Percentiles rank a stretch among this genome's conserved stretches.
phyloP scores from a whole-genome alignment of 768 basidiomycete genomes.

The Lactarius evosmus region DNA sequence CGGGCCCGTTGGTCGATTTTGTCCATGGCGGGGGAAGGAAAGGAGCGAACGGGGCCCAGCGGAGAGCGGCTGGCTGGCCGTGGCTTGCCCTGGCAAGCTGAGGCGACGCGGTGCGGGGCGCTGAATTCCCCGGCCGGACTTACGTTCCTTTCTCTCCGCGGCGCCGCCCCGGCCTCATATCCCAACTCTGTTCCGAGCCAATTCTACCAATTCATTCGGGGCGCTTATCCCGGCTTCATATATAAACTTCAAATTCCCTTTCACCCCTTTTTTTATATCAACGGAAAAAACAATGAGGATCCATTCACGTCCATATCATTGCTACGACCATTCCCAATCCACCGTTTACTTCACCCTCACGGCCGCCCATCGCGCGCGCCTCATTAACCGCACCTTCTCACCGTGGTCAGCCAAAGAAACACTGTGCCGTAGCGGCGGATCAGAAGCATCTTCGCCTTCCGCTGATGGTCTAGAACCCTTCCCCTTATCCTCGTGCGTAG shows the following conservation, averaged over 20 bases:
- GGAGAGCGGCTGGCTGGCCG: slow-evolving; percentile 55
- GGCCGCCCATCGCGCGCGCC: slow-evolving; percentile 28
- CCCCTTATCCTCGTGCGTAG: slow-evolving; percentile 28
- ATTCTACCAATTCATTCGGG: slow-evolving; percentile 19
- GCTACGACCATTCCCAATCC: slow-evolving; percentile 12
- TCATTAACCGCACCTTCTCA: slow-evolving; percentile 24
- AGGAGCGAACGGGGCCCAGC: slow-evolving; percentile 29
- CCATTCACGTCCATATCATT: slow-evolving; percentile 15
- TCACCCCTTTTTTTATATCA: not conserved
- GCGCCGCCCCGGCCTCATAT: slow-evolving; percentile 28
- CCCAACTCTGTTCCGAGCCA: slow-evolving; percentile 17
- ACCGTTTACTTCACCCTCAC: slow-evolving; percentile 16
- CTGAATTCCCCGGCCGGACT: slow-evolving; percentile 29
- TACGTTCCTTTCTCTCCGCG: slow-evolving; percentile 29
- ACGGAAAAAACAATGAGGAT: not conserved
- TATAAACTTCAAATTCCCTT: too few species aligned
- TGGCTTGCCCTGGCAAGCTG: slow-evolving; percentile 34
- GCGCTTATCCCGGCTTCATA: not conserved
- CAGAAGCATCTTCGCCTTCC: slow-evolving; percentile 27
- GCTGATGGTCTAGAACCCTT: slow-evolving; percentile 24
- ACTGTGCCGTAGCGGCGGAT: slow-evolving; percentile 26
- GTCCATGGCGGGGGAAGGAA: slow-evolving; percentile 52
- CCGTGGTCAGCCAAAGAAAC: slow-evolving; percentile 24
- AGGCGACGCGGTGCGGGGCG: slow-evolving; percentile 27
- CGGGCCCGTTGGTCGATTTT: slow-evolving; percentile 48